Evolutionary conservation across 164 flowering plant species (phyloP), one percentile per base, ranked within the genome.

Genomic region (Kalanchoe fedtschenkoi): DNA sequence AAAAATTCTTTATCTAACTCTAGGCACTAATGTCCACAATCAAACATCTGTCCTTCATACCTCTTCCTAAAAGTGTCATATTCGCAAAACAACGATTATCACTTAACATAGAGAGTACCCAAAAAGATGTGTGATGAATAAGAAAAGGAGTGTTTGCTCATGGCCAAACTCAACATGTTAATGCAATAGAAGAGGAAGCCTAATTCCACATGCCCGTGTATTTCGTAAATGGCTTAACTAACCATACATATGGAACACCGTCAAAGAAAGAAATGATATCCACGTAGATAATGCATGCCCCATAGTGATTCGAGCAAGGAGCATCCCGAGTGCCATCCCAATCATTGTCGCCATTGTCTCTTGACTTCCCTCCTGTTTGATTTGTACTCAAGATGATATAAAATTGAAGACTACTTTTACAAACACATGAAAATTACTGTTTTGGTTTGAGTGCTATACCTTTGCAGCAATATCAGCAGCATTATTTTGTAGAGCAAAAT

Each of bases 381-480:
- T 37, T 24, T 28, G 5, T 28, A 26, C 15, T 28, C 26, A 33
- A 19, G 61, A n/a, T 58, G 4, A n/a, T 22, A 32, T 58, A 58
- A 19, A 37, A 14, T 6, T 26, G 16, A 34, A 19, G 28, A 34
- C 13, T 10, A 58, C 9, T 32, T 19, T 28, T 33, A 30, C 65
- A 65, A 26, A 62, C 24, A 24, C 24, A 32, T 22, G 58, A 22
- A 21, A 34, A 6, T 33, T 11, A 34, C 28, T 32, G 24, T 6
- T 33, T 30, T 7, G 60, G 37, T 30, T 57, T 28, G 33, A 32
- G 14, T 33, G 8, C 6, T 42, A 58, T 76, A 95, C 99, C 99
- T 91, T 95, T 9, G 97, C 99, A 74, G 96, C 80, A 72, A 93
- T 91, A 76, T 95, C 97, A 10, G 99, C 97, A 34, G 97, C 95